These are phyloP conservation scores for Podospora australis DNA, from an alignment of 495 filamentous ascomycete genomes.

Conservation along the genomic window DNA sequence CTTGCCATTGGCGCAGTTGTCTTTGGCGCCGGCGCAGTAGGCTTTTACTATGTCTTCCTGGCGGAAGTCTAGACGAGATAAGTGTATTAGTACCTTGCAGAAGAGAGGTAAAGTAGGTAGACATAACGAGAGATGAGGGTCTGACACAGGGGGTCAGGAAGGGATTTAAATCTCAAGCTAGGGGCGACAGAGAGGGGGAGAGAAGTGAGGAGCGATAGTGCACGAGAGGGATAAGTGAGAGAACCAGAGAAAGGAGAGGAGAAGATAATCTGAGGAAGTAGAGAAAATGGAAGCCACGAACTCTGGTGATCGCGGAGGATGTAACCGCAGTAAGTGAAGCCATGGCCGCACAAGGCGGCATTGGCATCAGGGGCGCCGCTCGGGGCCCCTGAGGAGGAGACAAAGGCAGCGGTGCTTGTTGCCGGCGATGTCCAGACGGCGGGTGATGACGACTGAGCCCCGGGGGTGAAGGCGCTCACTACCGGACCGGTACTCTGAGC, in stretches of 20 bases:
- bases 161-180: background rate
- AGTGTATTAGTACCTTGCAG: background rate
- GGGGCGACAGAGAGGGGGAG: too few relatives aligned
- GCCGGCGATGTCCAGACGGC: background rate
- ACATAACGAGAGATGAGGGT: background rate
- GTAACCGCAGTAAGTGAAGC: slow-evolving; percentile 42
- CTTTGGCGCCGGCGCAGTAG: slow-evolving; percentile 32
- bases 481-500: background rate
- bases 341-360: slow-evolving; percentile 33
- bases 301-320: slow-evolving; percentile 36
- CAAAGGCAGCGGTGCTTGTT: slow-evolving; percentile 1
- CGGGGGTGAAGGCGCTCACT: background rate
- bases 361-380: slow-evolving; percentile 9
- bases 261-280: background rate
- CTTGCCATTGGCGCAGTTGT: slow-evolving; percentile 32
- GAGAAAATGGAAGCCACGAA: slow-evolving; percentile 7
- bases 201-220: background rate
- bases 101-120: background rate
- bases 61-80: slow-evolving; percentile 27
- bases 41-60: slow-evolving; percentile 34
- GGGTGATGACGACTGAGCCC: background rate
- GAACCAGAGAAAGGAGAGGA: background rate
- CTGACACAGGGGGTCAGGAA: background rate
- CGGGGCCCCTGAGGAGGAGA: slow-evolving; percentile 4
- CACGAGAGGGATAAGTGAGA: background rate